Evolutionary conservation across 1,284 basidiomycete species (phyloP), one percentile per base, ranked within the genome.

Genomic region (Golubevia sp.): DNA sequence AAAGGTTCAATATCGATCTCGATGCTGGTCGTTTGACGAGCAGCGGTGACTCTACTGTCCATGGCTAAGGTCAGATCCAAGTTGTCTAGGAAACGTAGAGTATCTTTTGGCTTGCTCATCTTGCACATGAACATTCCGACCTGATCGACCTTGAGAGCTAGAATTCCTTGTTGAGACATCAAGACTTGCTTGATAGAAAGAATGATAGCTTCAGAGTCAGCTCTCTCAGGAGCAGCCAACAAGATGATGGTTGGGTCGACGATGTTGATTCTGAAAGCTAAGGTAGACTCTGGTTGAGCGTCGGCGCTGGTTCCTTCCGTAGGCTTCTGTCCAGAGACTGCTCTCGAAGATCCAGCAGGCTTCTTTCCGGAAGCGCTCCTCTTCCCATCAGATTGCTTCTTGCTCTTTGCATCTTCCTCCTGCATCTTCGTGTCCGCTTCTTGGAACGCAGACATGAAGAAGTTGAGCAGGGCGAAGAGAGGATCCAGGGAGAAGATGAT

Each of bases 401-500:
- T 34, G 30, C 11, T 34, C 30, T 34, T 34, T 3, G 11, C 30
- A 34, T 34, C 30, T 34, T 34, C 30, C 30, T 34, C 30, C 30
- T 34, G 30, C 4, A 11, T 34, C 4, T 34, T 11, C n/a, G 67
- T 64, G 5, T 79, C 82, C 72, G 48, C 44, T n/a, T 56, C 54
- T 26, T 63, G 61, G 66, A 90, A 89, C 0, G 91, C 88, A 64
- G 89, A 90, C 52, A 88, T 87, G 79, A 96, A 92, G 84, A 97
- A 99, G 64, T 91, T 89, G 30, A 94, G 85, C 34, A 99, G 85
- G 0, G 92, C 91, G 76, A 97, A 92, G 38, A 99, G 88, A 0
- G 94, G 96, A 72, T 98, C 94, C 23, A 97, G 87, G 2, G 97
- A 91, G 74, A 99, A 93, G 67, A 99, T 93, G 74, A 99, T 87